These are phyloP conservation scores for Boletus barrowsii DNA, from an alignment of 768 basidiomycete genomes.

Conservation along the genomic window DNA sequence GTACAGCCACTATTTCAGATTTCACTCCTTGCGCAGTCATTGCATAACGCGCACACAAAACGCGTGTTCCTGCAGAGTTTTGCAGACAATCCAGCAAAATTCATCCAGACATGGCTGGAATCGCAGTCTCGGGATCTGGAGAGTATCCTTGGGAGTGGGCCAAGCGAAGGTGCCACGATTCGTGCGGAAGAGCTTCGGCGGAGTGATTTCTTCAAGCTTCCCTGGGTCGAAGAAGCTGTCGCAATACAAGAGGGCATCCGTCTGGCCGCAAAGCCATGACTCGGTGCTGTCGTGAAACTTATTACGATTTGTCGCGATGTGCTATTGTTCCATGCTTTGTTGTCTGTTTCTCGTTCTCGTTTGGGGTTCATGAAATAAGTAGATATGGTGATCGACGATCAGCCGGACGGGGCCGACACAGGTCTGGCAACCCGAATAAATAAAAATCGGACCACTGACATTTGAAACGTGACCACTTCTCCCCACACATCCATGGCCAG, in stretches of 20 bases:
- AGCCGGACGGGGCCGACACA: slow-evolving; percentile 15
- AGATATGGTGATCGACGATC: slow-evolving; percentile 1
- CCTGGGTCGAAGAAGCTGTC: slow-evolving; percentile 90
- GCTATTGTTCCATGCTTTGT: no score
- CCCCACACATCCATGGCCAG: slow-evolving; percentile 50
- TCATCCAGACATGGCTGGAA: slow-evolving; percentile 88
- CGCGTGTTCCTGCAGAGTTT: slow-evolving; percentile 83
- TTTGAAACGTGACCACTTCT: neutral
- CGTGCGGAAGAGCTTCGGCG: slow-evolving; percentile 85
- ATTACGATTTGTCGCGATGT: neutral
- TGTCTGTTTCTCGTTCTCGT: neutral
- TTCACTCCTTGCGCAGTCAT: slow-evolving; percentile 75
- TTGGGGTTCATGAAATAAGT: no score
- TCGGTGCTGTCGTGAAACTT: neutral
- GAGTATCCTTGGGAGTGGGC: slow-evolving; percentile 83
- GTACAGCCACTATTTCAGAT: slow-evolving; percentile 47
- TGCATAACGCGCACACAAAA: slow-evolving; percentile 86
- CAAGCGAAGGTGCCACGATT: slow-evolving; percentile 72
- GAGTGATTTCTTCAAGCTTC: slow-evolving; percentile 87
- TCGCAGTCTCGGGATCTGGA: slow-evolving; percentile 92
- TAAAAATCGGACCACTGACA: slow-evolving; percentile 9
- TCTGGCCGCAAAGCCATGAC: slow-evolving; percentile 50
- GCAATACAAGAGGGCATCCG: slow-evolving; percentile 81
- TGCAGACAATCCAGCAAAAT: slow-evolving; percentile 69
- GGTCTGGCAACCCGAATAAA: slow-evolving; percentile 9